Percentiles rank a stretch among this genome's conserved stretches.
Evolutionary conservation across 2,329 filamentous ascomycete genomes (phyloP).

Genomic region (Fusarium brevicatenulatum): DNA sequence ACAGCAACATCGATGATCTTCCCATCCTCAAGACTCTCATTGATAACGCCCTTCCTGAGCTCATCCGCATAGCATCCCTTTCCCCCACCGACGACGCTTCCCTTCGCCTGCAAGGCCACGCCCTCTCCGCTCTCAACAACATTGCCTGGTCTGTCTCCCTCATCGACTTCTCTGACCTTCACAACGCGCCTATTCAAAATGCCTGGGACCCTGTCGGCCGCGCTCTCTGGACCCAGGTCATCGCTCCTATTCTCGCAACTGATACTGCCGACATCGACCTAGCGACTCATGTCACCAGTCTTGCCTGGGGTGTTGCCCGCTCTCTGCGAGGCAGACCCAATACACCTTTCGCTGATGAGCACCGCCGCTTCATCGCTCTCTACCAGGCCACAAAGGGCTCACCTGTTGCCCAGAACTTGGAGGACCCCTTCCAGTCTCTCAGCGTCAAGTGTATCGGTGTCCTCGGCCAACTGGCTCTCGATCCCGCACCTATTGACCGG

Average conservation of each 20-base stretch:
- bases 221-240: slow-evolving; percentile 66
- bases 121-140: slow-evolving; percentile 72
- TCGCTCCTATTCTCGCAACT: slow-evolving; percentile 66
- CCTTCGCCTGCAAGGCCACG: slow-evolving; percentile 60
- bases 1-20: slow-evolving; percentile 59
- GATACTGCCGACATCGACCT: slow-evolving; percentile 71
- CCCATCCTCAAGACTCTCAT: slow-evolving; percentile 61
- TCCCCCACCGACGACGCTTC: slow-evolving; percentile 54
- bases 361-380: slow-evolving; percentile 71
- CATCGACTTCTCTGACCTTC: slow-evolving; percentile 66
- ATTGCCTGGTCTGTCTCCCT: slow-evolving; percentile 73
- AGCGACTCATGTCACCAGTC: slow-evolving; percentile 70
- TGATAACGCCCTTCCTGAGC: slow-evolving; percentile 51
- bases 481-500: slow-evolving; percentile 61
- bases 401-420: slow-evolving; percentile 40
- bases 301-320: slow-evolving; percentile 73
- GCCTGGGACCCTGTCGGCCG: slow-evolving; percentile 65
- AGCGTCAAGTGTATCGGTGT: slow-evolving; percentile 75
- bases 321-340: slow-evolving; percentile 60
- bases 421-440: slow-evolving; percentile 70
- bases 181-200: slow-evolving; percentile 61
- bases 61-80: slow-evolving; percentile 59
- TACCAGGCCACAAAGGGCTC: slow-evolving; percentile 66
- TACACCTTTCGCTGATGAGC: slow-evolving; percentile 63
- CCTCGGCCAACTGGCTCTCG: slow-evolving; percentile 69